Percentiles rank a stretch among this genome's conserved stretches.
These are phyloP conservation scores for Boletus tomentosulus DNA, from an alignment of 768 basidiomycete genomes.

Conservation along the genomic window DNA sequence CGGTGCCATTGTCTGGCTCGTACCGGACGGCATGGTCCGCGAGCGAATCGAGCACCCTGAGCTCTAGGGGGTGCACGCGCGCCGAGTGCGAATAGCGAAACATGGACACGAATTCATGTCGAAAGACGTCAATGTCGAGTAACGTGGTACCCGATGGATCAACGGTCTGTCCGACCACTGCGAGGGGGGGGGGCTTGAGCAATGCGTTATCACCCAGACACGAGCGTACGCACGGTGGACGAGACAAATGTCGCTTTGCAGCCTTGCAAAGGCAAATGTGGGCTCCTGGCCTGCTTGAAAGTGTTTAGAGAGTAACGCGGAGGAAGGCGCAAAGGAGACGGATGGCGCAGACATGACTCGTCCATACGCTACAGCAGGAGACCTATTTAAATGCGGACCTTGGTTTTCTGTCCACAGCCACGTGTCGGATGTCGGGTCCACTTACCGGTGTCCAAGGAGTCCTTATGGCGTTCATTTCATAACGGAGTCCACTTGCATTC, in stretches of 20 bases:
- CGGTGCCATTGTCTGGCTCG: conserved; percentile 56
- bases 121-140: conserved; percentile 27
- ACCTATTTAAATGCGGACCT: neutral
- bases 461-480: neutral
- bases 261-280: conserved; percentile 36
- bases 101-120: conserved; percentile 61
- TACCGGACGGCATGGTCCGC: conserved; percentile 46
- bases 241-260: conserved; percentile 27
- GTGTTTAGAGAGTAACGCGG: conserved; percentile 13
- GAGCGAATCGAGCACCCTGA: conserved; percentile 50
- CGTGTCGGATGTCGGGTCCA: neutral
- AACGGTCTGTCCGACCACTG: conserved; percentile 17
- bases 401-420: neutral
- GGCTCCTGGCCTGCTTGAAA: conserved; percentile 8
- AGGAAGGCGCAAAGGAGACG: conserved; percentile 23
- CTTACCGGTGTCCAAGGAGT: neutral
- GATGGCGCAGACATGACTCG: conserved; percentile 9
- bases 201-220: neutral
- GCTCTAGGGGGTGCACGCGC: conserved; percentile 33
- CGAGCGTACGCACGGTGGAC: conserved; percentile 23
- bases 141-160: conserved; percentile 11
- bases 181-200: neutral
- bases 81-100: conserved; percentile 54
- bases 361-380: neutral
- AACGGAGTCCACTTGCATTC: neutral